A percentile compares a stretch with the other conserved stretches of the same genome.
phyloP scores from a whole-genome alignment of 495 filamentous ascomycete species.

The Penicillium herquei region DNA sequence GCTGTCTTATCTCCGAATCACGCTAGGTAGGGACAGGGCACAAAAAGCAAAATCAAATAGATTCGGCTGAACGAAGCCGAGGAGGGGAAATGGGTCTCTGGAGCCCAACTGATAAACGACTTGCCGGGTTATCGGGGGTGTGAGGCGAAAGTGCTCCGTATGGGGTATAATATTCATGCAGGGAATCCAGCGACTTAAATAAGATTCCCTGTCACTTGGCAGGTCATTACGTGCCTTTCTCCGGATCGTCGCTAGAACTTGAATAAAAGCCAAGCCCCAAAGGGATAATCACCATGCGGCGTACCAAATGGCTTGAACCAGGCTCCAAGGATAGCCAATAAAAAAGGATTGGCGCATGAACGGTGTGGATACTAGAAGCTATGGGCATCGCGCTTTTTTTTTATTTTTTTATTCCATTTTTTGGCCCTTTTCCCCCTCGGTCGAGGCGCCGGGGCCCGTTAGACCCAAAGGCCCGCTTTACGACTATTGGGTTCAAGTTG shows the following conservation, averaged over 20 bases:
- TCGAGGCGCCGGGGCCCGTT: neutral
- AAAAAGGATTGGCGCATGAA: conserved; percentile 11
- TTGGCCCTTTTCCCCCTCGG: neutral
- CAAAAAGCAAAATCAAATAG: too few relatives aligned
- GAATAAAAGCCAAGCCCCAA: conserved; percentile 11
- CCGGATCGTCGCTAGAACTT: conserved; percentile 18
- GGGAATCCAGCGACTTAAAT: neutral
- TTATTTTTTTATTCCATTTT: neutral
- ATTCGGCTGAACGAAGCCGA: neutral
- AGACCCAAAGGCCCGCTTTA: neutral
- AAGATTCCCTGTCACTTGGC: neutral
- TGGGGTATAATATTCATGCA: neutral
- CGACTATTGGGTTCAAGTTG: too few relatives aligned
- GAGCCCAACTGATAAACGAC: too few relatives aligned
- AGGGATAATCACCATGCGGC: conserved; percentile 14
- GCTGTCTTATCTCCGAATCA: neutral
- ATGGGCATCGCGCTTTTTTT: conserved; percentile 14
- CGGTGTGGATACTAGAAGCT: conserved; percentile 25
- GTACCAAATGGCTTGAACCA: conserved; percentile 7
- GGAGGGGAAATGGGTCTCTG: neutral
- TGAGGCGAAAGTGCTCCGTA: too few relatives aligned
- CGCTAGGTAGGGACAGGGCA: too few relatives aligned
- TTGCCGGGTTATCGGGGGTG: too few relatives aligned
- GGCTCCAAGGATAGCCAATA: conserved; percentile 13
- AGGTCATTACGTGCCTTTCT: conserved; percentile 13